phyloP scores from a whole-genome alignment of 768 basidiomycete genomes.

The Trametes villosa region DNA sequence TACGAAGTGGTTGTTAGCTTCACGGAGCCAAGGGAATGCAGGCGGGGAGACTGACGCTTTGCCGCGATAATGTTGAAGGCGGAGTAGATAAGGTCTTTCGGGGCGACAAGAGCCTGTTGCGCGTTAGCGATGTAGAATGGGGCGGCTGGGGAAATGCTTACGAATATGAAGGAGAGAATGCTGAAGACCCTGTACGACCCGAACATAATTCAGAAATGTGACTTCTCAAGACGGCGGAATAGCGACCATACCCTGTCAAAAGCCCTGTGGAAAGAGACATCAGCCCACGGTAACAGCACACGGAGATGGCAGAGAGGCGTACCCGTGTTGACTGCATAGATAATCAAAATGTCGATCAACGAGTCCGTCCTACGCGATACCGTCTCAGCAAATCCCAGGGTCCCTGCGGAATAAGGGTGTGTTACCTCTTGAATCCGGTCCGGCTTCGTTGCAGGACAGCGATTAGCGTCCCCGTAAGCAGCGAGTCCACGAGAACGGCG shows the following conservation, averaged over 20 bases:
- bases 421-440: background rate
- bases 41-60: background rate
- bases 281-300: background rate
- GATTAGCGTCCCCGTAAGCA: constrained; percentile 14
- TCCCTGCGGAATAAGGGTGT: background rate
- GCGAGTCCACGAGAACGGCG: constrained; percentile 6
- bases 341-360: background rate
- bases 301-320: background rate
- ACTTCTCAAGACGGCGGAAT: too few species aligned
- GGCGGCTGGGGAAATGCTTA: background rate
- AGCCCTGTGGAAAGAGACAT: background rate
- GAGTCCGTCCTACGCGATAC: constrained; percentile 1
- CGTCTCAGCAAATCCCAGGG: background rate
- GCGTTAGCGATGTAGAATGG: background rate
- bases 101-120: background rate
- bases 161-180: constrained; percentile 1
- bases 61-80: constrained; percentile 10
- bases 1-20: background rate
- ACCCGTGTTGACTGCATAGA: constrained; percentile 18
- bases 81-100: constrained; percentile 8
- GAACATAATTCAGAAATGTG: background rate
- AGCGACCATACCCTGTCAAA: background rate
- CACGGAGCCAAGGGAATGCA: background rate
- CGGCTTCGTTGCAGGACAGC: background rate
- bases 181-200: background rate